These are phyloP conservation scores for Talaromyces verruculosus DNA, from an alignment of 2,329 filamentous ascomycete species.

Conservation along the genomic window DNA sequence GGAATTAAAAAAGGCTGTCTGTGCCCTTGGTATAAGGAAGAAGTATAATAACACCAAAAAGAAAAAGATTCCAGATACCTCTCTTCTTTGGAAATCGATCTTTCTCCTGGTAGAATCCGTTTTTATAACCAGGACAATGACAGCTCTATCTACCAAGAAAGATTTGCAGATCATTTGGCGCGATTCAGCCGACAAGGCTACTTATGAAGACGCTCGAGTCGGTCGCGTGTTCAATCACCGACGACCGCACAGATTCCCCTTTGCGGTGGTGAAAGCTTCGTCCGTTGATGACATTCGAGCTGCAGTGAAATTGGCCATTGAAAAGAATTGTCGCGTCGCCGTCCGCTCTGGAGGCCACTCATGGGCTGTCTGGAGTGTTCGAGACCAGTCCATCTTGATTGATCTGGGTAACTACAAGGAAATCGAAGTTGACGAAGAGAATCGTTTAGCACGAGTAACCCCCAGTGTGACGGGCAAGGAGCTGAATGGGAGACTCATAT, in stretches of 20 bases:
- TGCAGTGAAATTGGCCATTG: not conserved
- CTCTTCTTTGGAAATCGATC: not conserved
- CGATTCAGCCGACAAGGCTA: not conserved
- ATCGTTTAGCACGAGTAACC: not conserved
- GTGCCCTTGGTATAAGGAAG: not conserved
- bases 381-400: slow-evolving; percentile 10
- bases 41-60: not conserved
- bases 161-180: not conserved
- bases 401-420: slow-evolving; percentile 15
- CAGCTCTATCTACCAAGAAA: not conserved
- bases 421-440: slow-evolving; percentile 3
- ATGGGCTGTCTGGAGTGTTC: slow-evolving; percentile 5
- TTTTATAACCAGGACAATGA: not conserved
- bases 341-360: not conserved
- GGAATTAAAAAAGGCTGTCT: not conserved
- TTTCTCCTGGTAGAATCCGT: not conserved
- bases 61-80: not conserved
- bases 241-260: not conserved
- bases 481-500: not conserved
- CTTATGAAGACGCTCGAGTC: not conserved
- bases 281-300: not conserved
- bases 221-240: not conserved
- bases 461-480: not conserved
- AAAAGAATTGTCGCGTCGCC: not conserved
- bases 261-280: not conserved